Evolutionary conservation across 148 eudicot species (phyloP).

Genomic region (Dysphania ambrosioides): DNA sequence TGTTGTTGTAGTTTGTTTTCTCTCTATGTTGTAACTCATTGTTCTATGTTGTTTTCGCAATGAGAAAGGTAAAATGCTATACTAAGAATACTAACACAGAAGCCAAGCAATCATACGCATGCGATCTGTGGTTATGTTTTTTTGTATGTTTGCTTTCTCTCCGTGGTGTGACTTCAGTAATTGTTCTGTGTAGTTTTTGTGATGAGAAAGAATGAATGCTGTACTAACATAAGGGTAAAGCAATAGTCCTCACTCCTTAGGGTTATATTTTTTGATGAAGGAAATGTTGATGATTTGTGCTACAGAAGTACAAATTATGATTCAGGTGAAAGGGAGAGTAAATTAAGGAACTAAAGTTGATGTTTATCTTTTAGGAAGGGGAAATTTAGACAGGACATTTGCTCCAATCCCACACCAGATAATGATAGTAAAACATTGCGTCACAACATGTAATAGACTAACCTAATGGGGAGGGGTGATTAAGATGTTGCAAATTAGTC

Average conservation of each 20-base stretch:
- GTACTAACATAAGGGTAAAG: not conserved
- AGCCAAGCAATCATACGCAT: not conserved
- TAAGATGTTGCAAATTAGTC: too few relatives aligned
- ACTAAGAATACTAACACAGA: not conserved
- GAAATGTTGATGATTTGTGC: not conserved
- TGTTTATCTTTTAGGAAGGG: not conserved
- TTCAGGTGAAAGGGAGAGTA: not conserved
- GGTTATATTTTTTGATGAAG: conserved; percentile 1
- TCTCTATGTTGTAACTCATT: not conserved
- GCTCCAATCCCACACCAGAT: too few relatives aligned
- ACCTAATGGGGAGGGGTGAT: too few relatives aligned
- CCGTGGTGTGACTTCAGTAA: not conserved
- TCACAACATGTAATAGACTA: too few relatives aligned
- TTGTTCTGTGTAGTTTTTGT: not conserved
- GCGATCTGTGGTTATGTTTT: not conserved
- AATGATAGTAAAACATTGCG: too few relatives aligned
- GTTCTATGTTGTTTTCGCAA: not conserved
- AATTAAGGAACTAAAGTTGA: not conserved
- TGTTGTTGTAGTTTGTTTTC: not conserved
- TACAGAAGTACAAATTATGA: not conserved
- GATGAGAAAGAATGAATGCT: not conserved
- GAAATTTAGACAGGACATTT: too few relatives aligned
- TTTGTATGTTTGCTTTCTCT: not conserved
- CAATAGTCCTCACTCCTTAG: not conserved
- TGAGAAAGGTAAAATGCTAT: not conserved